A percentile compares a stretch with the other conserved stretches of the same genome.
phyloP scores from a whole-genome alignment of 2,329 filamentous ascomycete species.

The Nigrospora sphaerica region DNA sequence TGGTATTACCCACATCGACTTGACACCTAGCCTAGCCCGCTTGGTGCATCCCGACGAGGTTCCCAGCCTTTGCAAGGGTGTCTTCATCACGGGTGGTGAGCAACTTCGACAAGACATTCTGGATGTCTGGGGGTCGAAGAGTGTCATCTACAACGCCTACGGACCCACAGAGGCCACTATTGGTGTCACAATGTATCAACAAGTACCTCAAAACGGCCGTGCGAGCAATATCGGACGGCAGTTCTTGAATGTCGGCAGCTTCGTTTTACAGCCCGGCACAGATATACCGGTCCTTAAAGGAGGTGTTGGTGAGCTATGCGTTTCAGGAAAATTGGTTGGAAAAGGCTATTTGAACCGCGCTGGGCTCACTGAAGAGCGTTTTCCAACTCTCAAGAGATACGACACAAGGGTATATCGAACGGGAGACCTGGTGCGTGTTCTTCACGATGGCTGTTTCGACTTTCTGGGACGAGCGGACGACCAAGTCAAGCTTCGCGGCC shows the following conservation, averaged over 20 bases:
- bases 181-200: slow-evolving; percentile 82
- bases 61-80: slow-evolving; percentile 69
- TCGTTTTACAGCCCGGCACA: slow-evolving; percentile 65
- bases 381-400: slow-evolving; percentile 55
- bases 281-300: slow-evolving; percentile 68
- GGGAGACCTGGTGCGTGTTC: slow-evolving; percentile 76
- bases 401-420: slow-evolving; percentile 72
- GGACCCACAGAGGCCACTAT: slow-evolving; percentile 92
- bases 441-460: slow-evolving; percentile 76
- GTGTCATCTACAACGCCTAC: slow-evolving; percentile 86
- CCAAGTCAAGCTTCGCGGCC: slow-evolving; percentile 85
- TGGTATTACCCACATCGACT: slow-evolving; percentile 80
- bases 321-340: slow-evolving; percentile 80
- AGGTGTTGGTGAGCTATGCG: slow-evolving; percentile 79
- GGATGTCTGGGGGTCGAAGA: slow-evolving; percentile 72
- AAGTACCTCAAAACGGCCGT: slow-evolving; percentile 69
- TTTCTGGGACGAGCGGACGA: slow-evolving; percentile 86
- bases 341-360: slow-evolving; percentile 79
- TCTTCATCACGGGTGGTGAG: slow-evolving; percentile 92
- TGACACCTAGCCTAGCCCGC: slow-evolving; percentile 81
- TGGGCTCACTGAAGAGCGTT: slow-evolving; percentile 70
- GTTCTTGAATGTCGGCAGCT: slow-evolving; percentile 82
- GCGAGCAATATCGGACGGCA: slow-evolving; percentile 82
- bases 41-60: slow-evolving; percentile 74
- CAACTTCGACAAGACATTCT: slow-evolving; percentile 83